Evolutionary conservation across 139 green algal genomes (phyloP).

Genomic region (Coelastrella sp.): DNA sequence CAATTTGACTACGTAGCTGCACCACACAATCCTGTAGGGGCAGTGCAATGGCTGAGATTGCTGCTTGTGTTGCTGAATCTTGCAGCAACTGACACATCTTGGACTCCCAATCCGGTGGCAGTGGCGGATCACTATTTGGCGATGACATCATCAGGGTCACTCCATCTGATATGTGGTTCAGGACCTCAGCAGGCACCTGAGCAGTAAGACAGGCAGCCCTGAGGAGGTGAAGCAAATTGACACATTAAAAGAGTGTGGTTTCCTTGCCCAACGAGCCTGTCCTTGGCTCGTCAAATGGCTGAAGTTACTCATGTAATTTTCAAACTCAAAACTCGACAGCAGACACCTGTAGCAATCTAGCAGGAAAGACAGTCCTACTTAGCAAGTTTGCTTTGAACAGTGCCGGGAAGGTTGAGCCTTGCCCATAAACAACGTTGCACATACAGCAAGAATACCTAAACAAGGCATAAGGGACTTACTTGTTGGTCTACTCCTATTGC

Average conservation of each 20-base stretch:
- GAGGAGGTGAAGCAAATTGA: background rate
- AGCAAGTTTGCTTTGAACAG: too few relatives aligned
- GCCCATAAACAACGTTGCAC: too few relatives aligned
- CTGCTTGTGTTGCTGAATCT: constrained; percentile 15
- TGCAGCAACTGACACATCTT: background rate
- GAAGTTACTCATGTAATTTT: too few relatives aligned
- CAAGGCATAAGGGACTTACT: background rate
- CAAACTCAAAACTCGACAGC: too few relatives aligned
- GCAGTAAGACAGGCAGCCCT: too few relatives aligned
- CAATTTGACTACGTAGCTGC: background rate
- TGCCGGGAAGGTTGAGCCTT: too few relatives aligned
- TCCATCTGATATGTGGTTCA: constrained; percentile 49
- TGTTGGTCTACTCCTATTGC: background rate
- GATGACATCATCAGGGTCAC: constrained; percentile 32
- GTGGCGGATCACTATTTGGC: background rate
- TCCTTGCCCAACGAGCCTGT: background rate
- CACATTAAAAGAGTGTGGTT: background rate
- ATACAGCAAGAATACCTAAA: background rate
- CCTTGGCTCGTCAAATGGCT: too few relatives aligned
- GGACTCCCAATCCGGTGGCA: background rate
- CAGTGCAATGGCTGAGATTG: background rate
- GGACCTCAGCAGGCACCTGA: constrained; percentile 49
- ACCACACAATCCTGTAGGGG: background rate
- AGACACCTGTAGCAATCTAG: too few relatives aligned
- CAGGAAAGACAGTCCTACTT: too few relatives aligned